A percentile compares a stretch with the other conserved stretches of the same genome.
Conservation (phyloP, 2,329 filamentous ascomycete species). For the Scedosporium apiospermum region DNA sequence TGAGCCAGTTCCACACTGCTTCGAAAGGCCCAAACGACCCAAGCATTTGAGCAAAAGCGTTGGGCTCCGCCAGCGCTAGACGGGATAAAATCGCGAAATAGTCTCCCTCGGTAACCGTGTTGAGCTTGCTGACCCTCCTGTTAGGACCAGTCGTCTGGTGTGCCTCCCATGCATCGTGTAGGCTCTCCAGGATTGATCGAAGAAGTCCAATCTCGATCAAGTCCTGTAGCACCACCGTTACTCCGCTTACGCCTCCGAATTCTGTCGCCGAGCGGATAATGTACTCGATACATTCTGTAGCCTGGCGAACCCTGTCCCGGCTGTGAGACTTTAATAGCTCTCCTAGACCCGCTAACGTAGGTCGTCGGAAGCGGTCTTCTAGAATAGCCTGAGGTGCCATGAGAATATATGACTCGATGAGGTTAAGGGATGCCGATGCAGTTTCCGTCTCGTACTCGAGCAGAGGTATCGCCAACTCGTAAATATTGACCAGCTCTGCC, state of each 20-base stretch:
- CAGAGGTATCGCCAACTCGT: conserved; percentile 54
- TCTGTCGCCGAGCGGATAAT: conserved; percentile 54
- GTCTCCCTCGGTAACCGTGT: conserved; percentile 69
- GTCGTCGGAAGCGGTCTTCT: conserved; percentile 42
- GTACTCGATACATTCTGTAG: conserved; percentile 53
- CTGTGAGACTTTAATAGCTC: conserved; percentile 41
- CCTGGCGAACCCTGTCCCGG: conserved; percentile 47
- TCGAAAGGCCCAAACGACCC: conserved; percentile 34
- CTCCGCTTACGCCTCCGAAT: conserved; percentile 50
- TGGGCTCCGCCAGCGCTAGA: conserved; percentile 63
- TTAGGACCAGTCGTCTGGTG: conserved; percentile 78
- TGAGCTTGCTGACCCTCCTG: conserved; percentile 57
- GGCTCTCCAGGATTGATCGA: conserved; percentile 51
- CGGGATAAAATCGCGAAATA: conserved; percentile 79
- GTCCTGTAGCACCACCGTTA: conserved; percentile 55
- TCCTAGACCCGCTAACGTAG: conserved; percentile 38
- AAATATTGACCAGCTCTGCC: conserved; percentile 51
- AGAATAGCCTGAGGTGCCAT: conserved; percentile 60
- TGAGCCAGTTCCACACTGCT: conserved; percentile 50
- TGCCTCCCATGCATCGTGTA: conserved; percentile 62
- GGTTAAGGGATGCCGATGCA: conserved; percentile 50
- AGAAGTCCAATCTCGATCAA: conserved; percentile 56
- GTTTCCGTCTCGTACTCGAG: conserved; percentile 58
- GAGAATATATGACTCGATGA: conserved; percentile 61
- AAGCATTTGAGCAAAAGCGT: conserved; percentile 53